Percentiles rank a stretch among this genome's conserved stretches.
Conservation (phyloP, 257 asterid species). For the Asclepias syriaca region DNA sequence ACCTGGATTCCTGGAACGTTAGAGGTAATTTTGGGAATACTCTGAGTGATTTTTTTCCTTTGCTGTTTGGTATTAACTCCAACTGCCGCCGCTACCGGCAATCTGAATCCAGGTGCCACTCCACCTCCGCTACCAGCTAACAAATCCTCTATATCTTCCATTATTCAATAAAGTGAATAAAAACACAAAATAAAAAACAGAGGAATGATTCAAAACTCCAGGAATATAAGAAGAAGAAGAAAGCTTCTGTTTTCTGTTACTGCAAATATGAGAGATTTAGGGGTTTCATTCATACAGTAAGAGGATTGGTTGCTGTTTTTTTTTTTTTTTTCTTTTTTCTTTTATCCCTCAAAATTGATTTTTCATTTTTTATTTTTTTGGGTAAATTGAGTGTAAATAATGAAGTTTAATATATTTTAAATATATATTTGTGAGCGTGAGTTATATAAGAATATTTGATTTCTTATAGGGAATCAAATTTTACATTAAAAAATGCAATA, state of each 20-base stretch:
- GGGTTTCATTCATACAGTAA: not conserved
- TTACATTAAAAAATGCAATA: too few species aligned
- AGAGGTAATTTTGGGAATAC: conserved; percentile 14
- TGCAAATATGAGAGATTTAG: not conserved
- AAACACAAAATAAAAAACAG: not conserved
- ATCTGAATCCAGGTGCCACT: conserved; percentile 67
- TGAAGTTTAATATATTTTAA: too few species aligned
- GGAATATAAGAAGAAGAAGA: not conserved
- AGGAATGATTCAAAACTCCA: too few species aligned
- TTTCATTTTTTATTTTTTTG: too few species aligned
- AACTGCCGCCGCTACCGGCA: conserved; percentile 52
- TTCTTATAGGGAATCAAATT: too few species aligned
- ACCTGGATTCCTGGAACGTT: conserved; percentile 96
- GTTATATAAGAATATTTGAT: too few species aligned
- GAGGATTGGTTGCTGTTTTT: not conserved
- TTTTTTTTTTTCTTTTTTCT: too few species aligned
- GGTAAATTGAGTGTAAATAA: too few species aligned
- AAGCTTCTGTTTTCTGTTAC: too few species aligned
- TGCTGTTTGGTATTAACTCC: conserved; percentile 51
- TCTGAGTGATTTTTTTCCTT: conserved; percentile 26
- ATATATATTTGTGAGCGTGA: too few species aligned
- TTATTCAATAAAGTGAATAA: conserved; percentile 1
- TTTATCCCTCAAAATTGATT: too few species aligned
- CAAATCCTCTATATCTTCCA: conserved; percentile 94
- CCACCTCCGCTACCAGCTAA: conserved; percentile 57